Evolutionary conservation across 2,329 filamentous ascomycete species (phyloP), one percentile per base, ranked within the genome.

Genomic region (Pseudogymnoascus sp.): DNA sequence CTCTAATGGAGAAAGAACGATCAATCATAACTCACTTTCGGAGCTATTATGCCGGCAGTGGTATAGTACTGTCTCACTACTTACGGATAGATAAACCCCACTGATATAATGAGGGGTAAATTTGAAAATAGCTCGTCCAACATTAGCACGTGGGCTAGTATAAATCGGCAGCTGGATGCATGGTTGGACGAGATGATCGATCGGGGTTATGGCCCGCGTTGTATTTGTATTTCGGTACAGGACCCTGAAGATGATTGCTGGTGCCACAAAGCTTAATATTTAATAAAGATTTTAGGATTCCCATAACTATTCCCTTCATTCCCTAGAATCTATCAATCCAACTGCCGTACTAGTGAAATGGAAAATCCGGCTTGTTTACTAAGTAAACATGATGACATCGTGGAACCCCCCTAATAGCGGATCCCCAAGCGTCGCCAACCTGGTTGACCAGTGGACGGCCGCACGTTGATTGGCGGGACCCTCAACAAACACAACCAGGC

Each of bases 301-400:
- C 42, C 42, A 29, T 29, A 21, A 45, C 12, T 9, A 31, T 52
- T 52, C 5, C 1, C 12, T 13, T 29, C 27, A 4, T 29, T 52
- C 42, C 25, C 42, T 45, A 29, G 13, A 52, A 52, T 52, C 42
- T 10, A 13, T 52, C 13, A 29, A 4, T 52, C 10, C 15, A 52
- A 52, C 42, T 52, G 42, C 42, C 25, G 42, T 31, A 52, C 42
- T 52, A 52, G 29, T 29, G 6, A 6, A 15, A 29, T 31, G 4
- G 9, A n/a, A 15, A 9, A 9, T 42, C 29, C 29, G 7, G 21
- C 25, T 29, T 52, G 25, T 52, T 52, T 52, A 52, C 25, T 8
- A 15, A n/a, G 42, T 52, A 52, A 52, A 52, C 42, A 52, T 52
- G 42, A 52, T 52, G 42, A 48, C 42, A 52, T 52, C 42, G 42